Evolutionary conservation across 352 stramenopile genomes (phyloP).

Genomic region (Phytopythium litorale): DNA sequence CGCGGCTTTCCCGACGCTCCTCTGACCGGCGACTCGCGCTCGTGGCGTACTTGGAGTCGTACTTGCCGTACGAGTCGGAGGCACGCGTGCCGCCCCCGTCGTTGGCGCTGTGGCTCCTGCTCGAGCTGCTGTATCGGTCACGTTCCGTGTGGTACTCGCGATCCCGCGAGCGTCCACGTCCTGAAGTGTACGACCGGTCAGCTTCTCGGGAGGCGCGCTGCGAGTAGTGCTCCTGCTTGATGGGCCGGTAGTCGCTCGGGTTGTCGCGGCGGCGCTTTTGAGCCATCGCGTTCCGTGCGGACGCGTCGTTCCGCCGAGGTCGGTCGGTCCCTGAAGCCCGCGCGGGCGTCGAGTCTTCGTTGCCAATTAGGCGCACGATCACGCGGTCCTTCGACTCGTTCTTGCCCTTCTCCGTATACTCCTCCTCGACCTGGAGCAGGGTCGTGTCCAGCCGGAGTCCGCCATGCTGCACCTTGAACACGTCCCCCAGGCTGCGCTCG

Average conservation of each 20-base stretch:
- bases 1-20: conserved; percentile 1
- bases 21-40: conserved; percentile 1
- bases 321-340: conserved; percentile 3
- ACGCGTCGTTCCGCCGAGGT: conserved; percentile 10
- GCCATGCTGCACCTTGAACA: conserved; percentile 53
- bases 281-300: not conserved
- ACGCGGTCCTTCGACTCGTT: conserved; percentile 61
- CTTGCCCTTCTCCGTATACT: conserved; percentile 64
- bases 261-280: conserved; percentile 18
- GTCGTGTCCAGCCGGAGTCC: conserved; percentile 63
- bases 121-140: not conserved
- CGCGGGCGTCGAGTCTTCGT: conserved; percentile 12
- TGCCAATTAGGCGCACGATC: conserved; percentile 21
- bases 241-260: conserved; percentile 16
- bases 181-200: conserved; percentile 12
- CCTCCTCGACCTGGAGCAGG: conserved; percentile 43
- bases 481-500: conserved; percentile 31
- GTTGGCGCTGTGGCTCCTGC: not conserved
- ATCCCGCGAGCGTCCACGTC: conserved; percentile 11
- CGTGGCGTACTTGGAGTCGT: not conserved
- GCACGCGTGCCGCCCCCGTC: not conserved
- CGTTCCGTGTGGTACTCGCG: conserved; percentile 6
- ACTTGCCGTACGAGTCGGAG: not conserved
- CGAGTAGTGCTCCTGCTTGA: conserved; percentile 27
- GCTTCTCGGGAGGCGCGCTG: conserved; percentile 19